Evolutionary conservation across 768 basidiomycete genomes (phyloP).

Genomic region (Auricularia heimuer): DNA sequence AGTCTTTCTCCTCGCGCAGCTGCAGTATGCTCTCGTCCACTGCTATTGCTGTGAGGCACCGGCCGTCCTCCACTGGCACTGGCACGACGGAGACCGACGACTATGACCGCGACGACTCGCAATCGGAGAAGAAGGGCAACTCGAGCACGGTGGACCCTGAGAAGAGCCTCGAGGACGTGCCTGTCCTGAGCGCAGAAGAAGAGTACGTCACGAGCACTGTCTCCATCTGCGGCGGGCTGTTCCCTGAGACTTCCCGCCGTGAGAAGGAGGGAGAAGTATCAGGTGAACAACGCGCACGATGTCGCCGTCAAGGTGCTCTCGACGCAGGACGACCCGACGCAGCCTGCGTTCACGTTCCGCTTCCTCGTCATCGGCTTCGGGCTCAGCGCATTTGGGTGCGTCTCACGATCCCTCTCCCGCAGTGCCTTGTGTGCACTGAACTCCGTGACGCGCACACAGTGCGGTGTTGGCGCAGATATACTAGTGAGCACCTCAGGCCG

Average conservation of each 20-base stretch:
- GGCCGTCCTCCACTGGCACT: no score
- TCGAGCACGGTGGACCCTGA: no score
- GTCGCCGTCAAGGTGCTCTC: constrained; percentile 32
- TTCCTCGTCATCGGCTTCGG: constrained; percentile 21
- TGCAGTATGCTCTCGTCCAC: no score
- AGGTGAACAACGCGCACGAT: constrained; percentile 27
- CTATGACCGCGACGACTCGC: no score
- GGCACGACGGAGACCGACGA: no score
- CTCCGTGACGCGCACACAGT: constrained; percentile 4
- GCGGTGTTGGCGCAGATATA: constrained; percentile 26
- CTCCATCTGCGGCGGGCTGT: not conserved
- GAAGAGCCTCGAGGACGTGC: no score
- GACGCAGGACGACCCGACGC: constrained; percentile 15
- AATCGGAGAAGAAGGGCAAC: no score
- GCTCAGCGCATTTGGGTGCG: constrained; percentile 19
- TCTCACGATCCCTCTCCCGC: not conserved
- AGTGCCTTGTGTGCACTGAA: no score
- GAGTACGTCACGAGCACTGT: not conserved
- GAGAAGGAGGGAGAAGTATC: constrained; percentile 21
- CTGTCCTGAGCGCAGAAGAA: not conserved
- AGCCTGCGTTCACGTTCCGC: constrained; percentile 20
- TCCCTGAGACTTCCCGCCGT: not conserved
- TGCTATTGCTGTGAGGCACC: no score
- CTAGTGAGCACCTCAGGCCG: constrained; percentile 22
- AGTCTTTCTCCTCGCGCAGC: no score